Conservation (phyloP, 495 filamentous ascomycete species). For the Penicillium macrosclerotiorum region DNA sequence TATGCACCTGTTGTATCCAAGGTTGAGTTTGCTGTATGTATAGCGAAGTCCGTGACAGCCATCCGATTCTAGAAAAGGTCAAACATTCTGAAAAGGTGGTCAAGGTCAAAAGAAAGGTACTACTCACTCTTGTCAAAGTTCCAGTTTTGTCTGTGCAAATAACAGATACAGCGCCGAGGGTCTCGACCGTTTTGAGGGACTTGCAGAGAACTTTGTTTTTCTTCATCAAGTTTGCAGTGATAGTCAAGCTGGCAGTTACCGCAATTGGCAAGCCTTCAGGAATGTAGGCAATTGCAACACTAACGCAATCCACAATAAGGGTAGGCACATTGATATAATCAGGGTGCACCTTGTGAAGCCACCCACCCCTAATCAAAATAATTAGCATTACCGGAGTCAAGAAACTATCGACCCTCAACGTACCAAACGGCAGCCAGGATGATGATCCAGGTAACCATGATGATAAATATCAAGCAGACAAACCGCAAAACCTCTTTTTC, state of each 20-base stretch:
- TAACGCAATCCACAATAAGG: constrained; percentile 62
- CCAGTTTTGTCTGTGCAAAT: constrained; percentile 73
- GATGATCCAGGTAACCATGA: constrained; percentile 54
- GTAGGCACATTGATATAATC: constrained; percentile 64
- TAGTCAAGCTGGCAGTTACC: constrained; percentile 53
- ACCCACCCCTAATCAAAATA: constrained; percentile 48
- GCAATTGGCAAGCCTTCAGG: constrained; percentile 68
- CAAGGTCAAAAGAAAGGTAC: too few species aligned
- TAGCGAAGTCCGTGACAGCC: constrained; percentile 52
- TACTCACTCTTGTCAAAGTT: constrained; percentile 57
- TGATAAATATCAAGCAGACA: constrained; percentile 55
- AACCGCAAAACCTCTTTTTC: constrained; percentile 66
- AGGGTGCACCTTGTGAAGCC: constrained; percentile 55
- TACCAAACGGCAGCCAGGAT: constrained; percentile 60
- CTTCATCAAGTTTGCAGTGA: constrained; percentile 60
- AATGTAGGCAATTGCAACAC: constrained; percentile 66
- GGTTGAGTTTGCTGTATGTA: constrained; percentile 21
- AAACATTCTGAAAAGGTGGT: too few species aligned
- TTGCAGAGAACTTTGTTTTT: constrained; percentile 65
- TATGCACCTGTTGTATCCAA: constrained; percentile 40
- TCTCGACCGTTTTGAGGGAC: constrained; percentile 66
- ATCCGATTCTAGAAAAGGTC: constrained; percentile 50
- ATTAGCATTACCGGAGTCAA: too few species aligned
- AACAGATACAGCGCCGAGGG: constrained; percentile 62
- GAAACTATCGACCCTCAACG: neutral